Percentiles rank a stretch among this genome's conserved stretches.
These are phyloP conservation scores for Eustoma russellianum DNA, from an alignment of 257 asterid species.

Conservation along the genomic window DNA sequence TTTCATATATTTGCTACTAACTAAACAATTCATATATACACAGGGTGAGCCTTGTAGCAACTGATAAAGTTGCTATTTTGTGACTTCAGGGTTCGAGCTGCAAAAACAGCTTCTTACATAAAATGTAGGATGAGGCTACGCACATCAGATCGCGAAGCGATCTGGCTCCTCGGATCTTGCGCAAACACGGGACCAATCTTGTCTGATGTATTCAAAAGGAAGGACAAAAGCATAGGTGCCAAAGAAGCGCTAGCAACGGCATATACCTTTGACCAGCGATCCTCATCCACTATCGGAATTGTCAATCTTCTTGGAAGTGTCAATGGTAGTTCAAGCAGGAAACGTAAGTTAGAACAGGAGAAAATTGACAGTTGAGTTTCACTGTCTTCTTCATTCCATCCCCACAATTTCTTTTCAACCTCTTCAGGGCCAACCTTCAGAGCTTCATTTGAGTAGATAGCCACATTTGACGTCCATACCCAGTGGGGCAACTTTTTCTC, in stretches of 20 bases:
- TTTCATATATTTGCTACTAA: no score
- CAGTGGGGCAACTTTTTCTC: constrained; percentile 43
- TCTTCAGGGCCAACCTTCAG: constrained; percentile 12
- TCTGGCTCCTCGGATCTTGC: no score
- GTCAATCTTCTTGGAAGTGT: constrained; percentile 55
- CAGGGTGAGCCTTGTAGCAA: no score
- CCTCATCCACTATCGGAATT: constrained; percentile 69
- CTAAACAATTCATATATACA: no score
- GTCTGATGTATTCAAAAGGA: constrained; percentile 39
- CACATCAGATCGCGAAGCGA: no score
- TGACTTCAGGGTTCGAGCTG: no score
- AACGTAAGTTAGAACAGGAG: constrained; percentile 41
- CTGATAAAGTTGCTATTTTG: no score
- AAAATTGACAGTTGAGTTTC: constrained; percentile 8
- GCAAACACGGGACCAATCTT: neutral
- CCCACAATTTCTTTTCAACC: constrained; percentile 32
- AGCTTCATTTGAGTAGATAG: constrained; percentile 43
- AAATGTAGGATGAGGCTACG: no score
- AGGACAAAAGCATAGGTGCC: constrained; percentile 50
- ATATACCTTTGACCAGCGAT: constrained; percentile 58
- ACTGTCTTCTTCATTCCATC: constrained; percentile 51
- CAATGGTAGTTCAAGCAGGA: constrained; percentile 46
- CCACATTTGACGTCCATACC: constrained; percentile 54
- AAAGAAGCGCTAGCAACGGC: constrained; percentile 54
- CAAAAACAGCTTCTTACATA: no score